Evolutionary conservation across 306 rosid species (phyloP).

Genomic region (Fragaria vesca): DNA sequence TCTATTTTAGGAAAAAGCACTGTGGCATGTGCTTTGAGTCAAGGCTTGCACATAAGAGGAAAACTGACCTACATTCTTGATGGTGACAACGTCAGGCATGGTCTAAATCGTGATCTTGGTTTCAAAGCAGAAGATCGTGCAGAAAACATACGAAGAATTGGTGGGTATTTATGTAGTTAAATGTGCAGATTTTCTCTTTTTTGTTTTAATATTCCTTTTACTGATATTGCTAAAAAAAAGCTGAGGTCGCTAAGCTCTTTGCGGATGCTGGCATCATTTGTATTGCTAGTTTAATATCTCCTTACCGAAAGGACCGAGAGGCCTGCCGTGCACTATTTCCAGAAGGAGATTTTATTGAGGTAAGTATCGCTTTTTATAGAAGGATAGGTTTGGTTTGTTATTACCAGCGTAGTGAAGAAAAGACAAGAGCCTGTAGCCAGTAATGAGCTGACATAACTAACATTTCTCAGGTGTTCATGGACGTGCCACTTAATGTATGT

Average conservation of each 20-base stretch:
- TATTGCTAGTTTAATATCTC: constrained; percentile 90
- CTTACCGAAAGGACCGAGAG: constrained; percentile 82
- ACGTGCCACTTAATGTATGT: constrained; percentile 80
- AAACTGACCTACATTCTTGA: constrained; percentile 83
- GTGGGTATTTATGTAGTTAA: constrained; percentile 36
- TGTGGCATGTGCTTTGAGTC: constrained; percentile 88
- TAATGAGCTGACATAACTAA: constrained; percentile 10
- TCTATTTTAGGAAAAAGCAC: constrained; percentile 83
- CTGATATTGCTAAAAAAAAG: constrained; percentile 33
- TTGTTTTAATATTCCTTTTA: not conserved
- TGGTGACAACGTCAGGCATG: constrained; percentile 97
- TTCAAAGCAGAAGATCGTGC: constrained; percentile 86
- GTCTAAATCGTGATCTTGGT: constrained; percentile 86
- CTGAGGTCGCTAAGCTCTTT: constrained; percentile 95
- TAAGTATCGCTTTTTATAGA: constrained; percentile 22
- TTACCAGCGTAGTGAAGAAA: constrained; percentile 8
- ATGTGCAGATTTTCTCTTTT: not conserved
- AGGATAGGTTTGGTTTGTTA: constrained; percentile 18
- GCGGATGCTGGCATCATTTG: constrained; percentile 98
- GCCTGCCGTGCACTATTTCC: constrained; percentile 83
- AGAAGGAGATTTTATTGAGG: constrained; percentile 91
- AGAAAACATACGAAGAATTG: constrained; percentile 90
- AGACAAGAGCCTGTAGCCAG: constrained; percentile 20
- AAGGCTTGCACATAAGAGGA: constrained; percentile 70
- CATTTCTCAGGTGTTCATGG: constrained; percentile 76